These are phyloP conservation scores for Nannochloris sp. DNA, from an alignment of 139 green algal genomes.

Conservation along the genomic window DNA sequence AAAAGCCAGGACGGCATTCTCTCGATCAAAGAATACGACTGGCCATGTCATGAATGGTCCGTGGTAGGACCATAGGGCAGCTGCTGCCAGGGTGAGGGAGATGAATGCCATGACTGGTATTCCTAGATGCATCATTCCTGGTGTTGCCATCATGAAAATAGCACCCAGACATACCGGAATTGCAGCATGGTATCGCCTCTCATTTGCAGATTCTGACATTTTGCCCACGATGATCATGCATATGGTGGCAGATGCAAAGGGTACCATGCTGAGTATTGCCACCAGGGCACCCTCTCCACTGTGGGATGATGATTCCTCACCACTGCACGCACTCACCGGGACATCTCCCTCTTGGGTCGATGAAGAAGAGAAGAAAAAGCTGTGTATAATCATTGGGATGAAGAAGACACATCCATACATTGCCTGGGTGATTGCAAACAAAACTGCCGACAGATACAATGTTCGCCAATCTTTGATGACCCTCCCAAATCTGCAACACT, in stretches of 20 bases:
- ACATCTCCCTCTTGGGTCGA: neutral
- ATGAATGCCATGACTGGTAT: conserved; percentile 12
- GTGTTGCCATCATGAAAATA: conserved; percentile 2
- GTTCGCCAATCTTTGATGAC: conserved; percentile 29
- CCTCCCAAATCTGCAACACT: neutral
- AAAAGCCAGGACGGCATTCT: conserved; percentile 19
- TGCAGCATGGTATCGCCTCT: conserved; percentile 13
- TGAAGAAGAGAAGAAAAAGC: neutral
- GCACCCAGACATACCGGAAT: conserved; percentile 15
- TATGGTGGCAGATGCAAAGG: conserved; percentile 14
- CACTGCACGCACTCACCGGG: neutral
- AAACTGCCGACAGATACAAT: conserved; percentile 16
- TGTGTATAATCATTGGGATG: conserved; percentile 18
- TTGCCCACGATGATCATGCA: conserved; percentile 19
- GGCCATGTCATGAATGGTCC: conserved; percentile 33
- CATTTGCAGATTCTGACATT: conserved; percentile 17
- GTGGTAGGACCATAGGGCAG: conserved; percentile 25
- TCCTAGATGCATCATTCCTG: neutral
- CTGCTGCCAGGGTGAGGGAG: conserved; percentile 13
- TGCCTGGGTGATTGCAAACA: conserved; percentile 22
- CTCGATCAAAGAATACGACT: conserved; percentile 31
- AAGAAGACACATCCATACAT: conserved; percentile 26
- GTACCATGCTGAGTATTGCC: conserved; percentile 13
- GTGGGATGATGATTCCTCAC: neutral
- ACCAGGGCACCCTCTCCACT: conserved; percentile 4